A percentile compares a stretch with the other conserved stretches of the same genome.
These are phyloP conservation scores for Polychaeton citri DNA, from an alignment of 2,329 filamentous ascomycete species.

Conservation along the genomic window DNA sequence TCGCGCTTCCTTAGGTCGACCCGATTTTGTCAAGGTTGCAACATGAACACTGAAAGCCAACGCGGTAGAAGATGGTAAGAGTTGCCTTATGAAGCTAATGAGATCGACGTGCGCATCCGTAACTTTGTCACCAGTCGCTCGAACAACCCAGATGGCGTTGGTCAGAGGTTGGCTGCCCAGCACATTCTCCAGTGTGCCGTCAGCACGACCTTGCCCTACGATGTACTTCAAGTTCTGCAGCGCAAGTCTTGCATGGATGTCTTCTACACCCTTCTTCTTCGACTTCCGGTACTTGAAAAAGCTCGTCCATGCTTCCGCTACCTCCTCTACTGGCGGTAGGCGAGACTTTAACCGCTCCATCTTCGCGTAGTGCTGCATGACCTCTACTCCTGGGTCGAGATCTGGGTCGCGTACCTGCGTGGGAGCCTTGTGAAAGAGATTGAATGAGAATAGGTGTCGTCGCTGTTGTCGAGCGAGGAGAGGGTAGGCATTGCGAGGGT, in stretches of 20 bases:
- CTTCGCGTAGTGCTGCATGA: conserved; percentile 55
- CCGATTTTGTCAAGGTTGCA: conserved; percentile 13
- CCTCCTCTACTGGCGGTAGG: conserved; percentile 47
- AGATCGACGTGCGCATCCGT: conserved; percentile 26
- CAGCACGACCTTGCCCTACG: conserved; percentile 20
- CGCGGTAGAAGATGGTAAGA: neutral
- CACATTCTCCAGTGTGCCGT: neutral
- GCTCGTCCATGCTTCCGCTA: conserved; percentile 50
- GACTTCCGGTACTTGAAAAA: conserved; percentile 42
- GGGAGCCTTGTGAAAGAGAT: conserved; percentile 40
- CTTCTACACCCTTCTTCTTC: conserved; percentile 41
- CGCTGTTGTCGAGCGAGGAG: conserved; percentile 21
- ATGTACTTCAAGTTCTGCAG: conserved; percentile 50
- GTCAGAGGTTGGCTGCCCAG: neutral
- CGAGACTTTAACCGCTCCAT: conserved; percentile 50
- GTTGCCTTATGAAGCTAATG: conserved; percentile 10
- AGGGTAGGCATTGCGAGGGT: conserved; percentile 17
- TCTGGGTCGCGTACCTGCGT: conserved; percentile 46
- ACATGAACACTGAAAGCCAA: neutral
- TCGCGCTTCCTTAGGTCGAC: conserved; percentile 31
- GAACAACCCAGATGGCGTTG: neutral
- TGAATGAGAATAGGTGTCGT: conserved; percentile 51
- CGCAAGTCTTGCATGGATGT: conserved; percentile 52
- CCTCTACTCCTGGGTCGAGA: conserved; percentile 57
- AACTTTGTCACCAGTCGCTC: conserved; percentile 2